Evolutionary conservation across 768 basidiomycete species (phyloP).

Genomic region (Russula virescens): DNA sequence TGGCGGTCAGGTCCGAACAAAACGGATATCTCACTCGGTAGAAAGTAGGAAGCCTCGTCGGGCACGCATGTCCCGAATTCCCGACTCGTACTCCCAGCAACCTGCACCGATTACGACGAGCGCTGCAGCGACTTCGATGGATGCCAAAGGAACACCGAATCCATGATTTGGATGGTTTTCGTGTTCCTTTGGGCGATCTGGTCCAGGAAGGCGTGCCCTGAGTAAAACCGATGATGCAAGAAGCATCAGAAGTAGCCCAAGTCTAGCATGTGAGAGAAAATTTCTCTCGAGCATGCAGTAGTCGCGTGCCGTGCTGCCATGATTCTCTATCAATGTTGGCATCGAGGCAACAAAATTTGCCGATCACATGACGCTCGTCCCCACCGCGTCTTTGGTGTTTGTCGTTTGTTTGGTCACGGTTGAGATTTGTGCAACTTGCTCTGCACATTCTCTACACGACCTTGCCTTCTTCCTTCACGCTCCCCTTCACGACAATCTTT

Average conservation of each 20-base stretch:
- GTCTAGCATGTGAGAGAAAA: constrained; percentile 59
- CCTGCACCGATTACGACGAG: constrained; percentile 51
- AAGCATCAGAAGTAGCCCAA: constrained; percentile 58
- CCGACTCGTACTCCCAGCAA: constrained; percentile 59
- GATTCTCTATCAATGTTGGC: constrained; percentile 25
- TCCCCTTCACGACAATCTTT: neutral
- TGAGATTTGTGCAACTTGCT: neutral
- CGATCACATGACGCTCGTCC: constrained; percentile 3
- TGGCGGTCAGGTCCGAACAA: neutral
- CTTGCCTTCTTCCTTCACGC: neutral
- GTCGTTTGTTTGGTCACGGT: constrained; percentile 16
- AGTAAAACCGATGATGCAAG: constrained; percentile 61
- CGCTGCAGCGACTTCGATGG: constrained; percentile 48
- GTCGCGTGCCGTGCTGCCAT: constrained; percentile 54
- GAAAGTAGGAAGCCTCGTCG: constrained; percentile 56
- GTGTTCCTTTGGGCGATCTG: constrained; percentile 23
- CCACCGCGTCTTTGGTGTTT: constrained; percentile 9
- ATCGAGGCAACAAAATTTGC: constrained; percentile 2
- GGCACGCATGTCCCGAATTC: constrained; percentile 49
- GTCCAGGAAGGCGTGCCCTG: constrained; percentile 44
- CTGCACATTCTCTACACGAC: no score
- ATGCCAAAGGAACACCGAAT: constrained; percentile 44
- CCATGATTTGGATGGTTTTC: constrained; percentile 27
- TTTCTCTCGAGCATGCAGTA: constrained; percentile 78
- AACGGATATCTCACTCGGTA: constrained; percentile 43